Conservation (phyloP, 208 protist species). For the Naegleria fowleri region DNA sequence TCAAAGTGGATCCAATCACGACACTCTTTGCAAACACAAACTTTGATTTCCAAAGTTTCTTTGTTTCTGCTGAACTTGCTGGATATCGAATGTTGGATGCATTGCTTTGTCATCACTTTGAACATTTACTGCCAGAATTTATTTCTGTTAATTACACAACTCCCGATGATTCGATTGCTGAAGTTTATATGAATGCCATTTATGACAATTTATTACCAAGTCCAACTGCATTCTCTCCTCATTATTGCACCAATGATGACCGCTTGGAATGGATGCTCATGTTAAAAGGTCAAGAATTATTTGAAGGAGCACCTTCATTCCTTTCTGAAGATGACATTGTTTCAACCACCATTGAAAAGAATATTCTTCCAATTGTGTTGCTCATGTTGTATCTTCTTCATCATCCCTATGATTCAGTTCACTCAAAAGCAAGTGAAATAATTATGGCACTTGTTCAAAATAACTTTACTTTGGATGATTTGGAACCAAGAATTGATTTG, state of each 20-base stretch:
- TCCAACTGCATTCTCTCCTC: not conserved
- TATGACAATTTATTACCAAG: not conserved
- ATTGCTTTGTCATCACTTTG: not conserved
- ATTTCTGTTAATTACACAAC: not conserved
- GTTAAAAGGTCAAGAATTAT: not conserved
- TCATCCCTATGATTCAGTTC: not conserved
- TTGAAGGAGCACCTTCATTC: not conserved
- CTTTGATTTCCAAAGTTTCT: not conserved
- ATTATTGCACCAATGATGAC: not conserved
- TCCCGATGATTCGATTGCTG: not conserved
- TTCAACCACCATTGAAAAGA: not conserved
- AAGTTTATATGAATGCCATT: not conserved
- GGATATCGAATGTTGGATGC: not conserved
- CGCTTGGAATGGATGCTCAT: not conserved
- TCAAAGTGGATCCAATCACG: not conserved
- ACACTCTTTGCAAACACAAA: not conserved
- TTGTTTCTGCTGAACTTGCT: not conserved
- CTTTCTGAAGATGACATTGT: not conserved
- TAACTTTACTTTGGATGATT: not conserved
- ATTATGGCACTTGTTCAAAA: not conserved
- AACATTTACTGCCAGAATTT: not conserved
- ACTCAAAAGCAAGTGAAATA: not conserved
- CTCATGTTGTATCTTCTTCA: not conserved
- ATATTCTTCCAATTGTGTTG: not conserved
- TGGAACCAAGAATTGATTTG: not conserved